These are phyloP conservation scores for Austropuccinia psidii DNA, from an alignment of 1,284 basidiomycete genomes.

Conservation along the genomic window DNA sequence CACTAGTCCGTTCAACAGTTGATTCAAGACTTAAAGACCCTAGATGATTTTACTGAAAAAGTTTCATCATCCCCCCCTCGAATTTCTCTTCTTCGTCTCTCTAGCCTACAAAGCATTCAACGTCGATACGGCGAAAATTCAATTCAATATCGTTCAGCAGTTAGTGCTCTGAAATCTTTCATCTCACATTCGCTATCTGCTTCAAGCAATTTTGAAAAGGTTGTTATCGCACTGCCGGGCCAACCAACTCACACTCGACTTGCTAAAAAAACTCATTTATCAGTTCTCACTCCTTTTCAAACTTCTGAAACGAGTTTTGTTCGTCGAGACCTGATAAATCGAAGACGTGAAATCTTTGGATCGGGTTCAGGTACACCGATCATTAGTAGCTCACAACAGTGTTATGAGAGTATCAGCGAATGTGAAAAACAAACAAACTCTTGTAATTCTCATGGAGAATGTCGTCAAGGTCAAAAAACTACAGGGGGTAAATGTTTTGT, in stretches of 20 bases:
- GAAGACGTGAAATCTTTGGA: slow-evolving; percentile 1
- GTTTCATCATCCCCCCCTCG: background rate
- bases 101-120: background rate
- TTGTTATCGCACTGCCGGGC: background rate
- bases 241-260: background rate
- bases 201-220: background rate
- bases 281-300: slow-evolving; percentile 13
- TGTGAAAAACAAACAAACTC: background rate
- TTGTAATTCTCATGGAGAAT: slow-evolving; percentile 14
- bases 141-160: background rate
- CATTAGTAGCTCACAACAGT: background rate
- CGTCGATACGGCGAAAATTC: slow-evolving; percentile 8
- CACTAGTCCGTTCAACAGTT: background rate
- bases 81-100: background rate
- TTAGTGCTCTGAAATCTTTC: background rate
- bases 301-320: slow-evolving; percentile 15
- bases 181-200: background rate
- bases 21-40: background rate
- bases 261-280: slow-evolving; percentile 1
- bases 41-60: background rate
- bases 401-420: background rate
- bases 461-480: background rate
- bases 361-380: background rate
- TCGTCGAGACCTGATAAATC: background rate
- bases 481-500: slow-evolving; percentile 10